A percentile compares a stretch with the other conserved stretches of the same genome.
Conservation (phyloP, 202 grass and related monocot species). For the Musa balbisiana region DNA sequence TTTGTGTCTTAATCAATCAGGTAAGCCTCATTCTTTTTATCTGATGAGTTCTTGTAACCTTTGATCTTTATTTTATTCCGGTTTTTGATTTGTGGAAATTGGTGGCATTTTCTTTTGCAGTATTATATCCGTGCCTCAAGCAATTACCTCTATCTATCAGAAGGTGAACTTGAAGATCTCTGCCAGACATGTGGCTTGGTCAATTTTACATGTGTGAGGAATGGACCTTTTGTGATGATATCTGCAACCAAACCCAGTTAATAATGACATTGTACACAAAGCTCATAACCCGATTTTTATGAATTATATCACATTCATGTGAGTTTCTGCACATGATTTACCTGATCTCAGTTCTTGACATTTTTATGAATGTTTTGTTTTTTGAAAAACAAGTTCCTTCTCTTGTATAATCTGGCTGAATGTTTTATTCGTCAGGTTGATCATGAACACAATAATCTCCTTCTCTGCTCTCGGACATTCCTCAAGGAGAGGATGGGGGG, state of each 20-base stretch:
- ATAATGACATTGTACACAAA: background rate
- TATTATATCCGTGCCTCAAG: constrained; percentile 46
- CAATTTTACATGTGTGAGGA: constrained; percentile 69
- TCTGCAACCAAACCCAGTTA: constrained; percentile 62
- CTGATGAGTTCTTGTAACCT: background rate
- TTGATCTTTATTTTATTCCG: background rate
- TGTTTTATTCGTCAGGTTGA: no score
- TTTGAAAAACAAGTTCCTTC: no score
- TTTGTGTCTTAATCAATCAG: no score
- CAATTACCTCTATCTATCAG: constrained; percentile 60
- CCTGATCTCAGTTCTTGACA: background rate
- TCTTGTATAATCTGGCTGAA: no score
- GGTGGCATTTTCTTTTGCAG: constrained; percentile 25
- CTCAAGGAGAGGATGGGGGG: no score
- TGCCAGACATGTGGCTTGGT: constrained; percentile 70
- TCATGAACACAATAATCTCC: no score
- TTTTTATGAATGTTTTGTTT: no score
- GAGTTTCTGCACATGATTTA: background rate
- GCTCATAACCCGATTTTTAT: no score
- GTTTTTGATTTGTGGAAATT: background rate
- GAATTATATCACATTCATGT: no score
- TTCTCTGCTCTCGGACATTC: no score
- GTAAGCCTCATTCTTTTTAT: no score
- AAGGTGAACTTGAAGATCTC: constrained; percentile 65
- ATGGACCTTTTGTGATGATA: constrained; percentile 70